Percentiles rank a stretch among this genome's conserved stretches.
Evolutionary conservation across 805 yeast genomes (phyloP).

Genomic region (Blastobotrys muscicola): DNA sequence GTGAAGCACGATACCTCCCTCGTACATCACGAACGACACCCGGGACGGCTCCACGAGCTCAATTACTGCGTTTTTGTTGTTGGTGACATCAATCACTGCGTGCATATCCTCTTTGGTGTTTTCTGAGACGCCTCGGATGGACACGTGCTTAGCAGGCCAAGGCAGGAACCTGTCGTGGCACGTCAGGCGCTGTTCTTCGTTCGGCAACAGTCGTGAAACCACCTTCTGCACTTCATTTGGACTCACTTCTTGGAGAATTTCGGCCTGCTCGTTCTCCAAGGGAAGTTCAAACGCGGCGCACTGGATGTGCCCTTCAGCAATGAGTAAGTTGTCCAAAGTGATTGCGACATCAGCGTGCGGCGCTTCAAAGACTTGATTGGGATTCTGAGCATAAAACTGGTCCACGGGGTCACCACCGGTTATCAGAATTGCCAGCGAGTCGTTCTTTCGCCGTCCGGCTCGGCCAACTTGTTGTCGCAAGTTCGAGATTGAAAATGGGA

Average conservation of each 20-base stretch:
- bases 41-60: slow-evolving; percentile 87
- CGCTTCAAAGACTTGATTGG: slow-evolving; percentile 41
- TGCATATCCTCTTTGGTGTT: slow-evolving; percentile 66
- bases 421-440: slow-evolving; percentile 76
- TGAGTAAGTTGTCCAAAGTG: slow-evolving; percentile 50
- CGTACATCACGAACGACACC: slow-evolving; percentile 81
- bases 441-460: slow-evolving; percentile 72
- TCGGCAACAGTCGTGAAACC: slow-evolving; percentile 32
- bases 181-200: slow-evolving; percentile 33
- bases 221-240: no score
- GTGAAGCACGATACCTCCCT: slow-evolving; percentile 88
- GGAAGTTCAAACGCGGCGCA: slow-evolving; percentile 91
- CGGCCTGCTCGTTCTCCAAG: slow-evolving; percentile 33
- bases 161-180: slow-evolving; percentile 57
- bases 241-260: no score
- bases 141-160: slow-evolving; percentile 69
- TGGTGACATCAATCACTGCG: slow-evolving; percentile 86
- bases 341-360: slow-evolving; percentile 51
- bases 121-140: slow-evolving; percentile 77
- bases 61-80: slow-evolving; percentile 59
- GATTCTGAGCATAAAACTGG: slow-evolving; percentile 68
- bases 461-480: slow-evolving; percentile 95
- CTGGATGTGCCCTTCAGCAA: slow-evolving; percentile 77
- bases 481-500: slow-evolving; percentile 78
- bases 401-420: slow-evolving; percentile 77